Percentiles rank a stretch among this genome's conserved stretches.
Conservation (phyloP, 2,329 filamentous ascomycete genomes). For the Penicillium sp. region DNA sequence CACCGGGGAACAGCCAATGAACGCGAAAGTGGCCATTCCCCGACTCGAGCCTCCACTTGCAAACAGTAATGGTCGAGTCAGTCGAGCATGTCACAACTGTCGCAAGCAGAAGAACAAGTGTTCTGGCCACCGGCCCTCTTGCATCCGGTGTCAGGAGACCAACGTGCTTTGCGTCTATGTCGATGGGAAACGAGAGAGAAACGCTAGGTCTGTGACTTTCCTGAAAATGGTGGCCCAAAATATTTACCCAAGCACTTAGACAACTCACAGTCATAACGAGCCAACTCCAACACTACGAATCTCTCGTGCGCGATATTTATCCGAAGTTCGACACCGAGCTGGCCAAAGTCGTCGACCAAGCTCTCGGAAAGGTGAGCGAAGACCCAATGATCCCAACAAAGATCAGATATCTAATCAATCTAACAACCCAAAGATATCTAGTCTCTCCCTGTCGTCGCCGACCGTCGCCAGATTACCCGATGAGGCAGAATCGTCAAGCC, state of each 20-base stretch:
- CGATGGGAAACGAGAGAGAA: slow-evolving; percentile 45
- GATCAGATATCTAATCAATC: neutral
- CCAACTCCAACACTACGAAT: slow-evolving; percentile 38
- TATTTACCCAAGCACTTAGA: slow-evolving; percentile 21
- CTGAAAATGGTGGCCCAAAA: neutral
- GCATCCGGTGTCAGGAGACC: slow-evolving; percentile 43
- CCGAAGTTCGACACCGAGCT: slow-evolving; percentile 33
- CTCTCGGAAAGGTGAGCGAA: slow-evolving; percentile 32
- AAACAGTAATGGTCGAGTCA: slow-evolving; percentile 31
- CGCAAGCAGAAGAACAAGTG: slow-evolving; percentile 48
- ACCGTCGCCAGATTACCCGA: neutral
- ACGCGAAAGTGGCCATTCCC: slow-evolving; percentile 33
- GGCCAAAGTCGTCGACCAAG: slow-evolving; percentile 34
- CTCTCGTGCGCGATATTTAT: slow-evolving; percentile 34
- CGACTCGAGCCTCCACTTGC: slow-evolving; percentile 21
- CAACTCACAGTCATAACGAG: slow-evolving; percentile 39
- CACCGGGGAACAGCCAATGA: slow-evolving; percentile 3
- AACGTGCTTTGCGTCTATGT: slow-evolving; percentile 43
- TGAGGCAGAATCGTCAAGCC: neutral
- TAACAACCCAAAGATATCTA: neutral
- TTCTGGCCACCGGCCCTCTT: slow-evolving; percentile 43
- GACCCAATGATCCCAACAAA: neutral
- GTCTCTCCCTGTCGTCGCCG: neutral
- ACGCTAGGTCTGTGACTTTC: slow-evolving; percentile 38
- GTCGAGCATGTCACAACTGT: slow-evolving; percentile 45